A percentile compares a stretch with the other conserved stretches of the same genome.
phyloP scores from a whole-genome alignment of 176 grass and related monocot genomes.

The Hsuehochloa calcarea region DNA sequence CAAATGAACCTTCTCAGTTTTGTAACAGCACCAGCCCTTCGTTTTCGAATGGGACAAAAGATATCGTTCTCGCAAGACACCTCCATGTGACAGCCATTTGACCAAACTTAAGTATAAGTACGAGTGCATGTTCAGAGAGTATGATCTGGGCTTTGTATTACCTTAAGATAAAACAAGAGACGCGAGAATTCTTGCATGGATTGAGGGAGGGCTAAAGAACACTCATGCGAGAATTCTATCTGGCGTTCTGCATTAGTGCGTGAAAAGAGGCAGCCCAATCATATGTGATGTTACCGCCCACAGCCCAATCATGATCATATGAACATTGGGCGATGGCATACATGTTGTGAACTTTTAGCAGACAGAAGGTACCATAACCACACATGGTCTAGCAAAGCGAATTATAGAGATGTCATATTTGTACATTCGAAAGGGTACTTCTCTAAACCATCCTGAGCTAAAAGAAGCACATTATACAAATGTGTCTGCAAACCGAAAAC shows the following conservation, averaged over 20 bases:
- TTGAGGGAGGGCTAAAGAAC: not conserved
- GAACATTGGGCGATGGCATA: not conserved
- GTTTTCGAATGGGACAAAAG: slow-evolving; percentile 6
- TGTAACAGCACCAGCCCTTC: not conserved
- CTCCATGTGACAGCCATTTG: slow-evolving; percentile 22
- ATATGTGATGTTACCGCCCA: not conserved
- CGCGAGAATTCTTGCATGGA: not conserved
- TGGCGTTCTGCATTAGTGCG: not conserved
- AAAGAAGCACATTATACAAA: not conserved
- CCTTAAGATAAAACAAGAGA: not conserved
- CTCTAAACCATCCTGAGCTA: not conserved
- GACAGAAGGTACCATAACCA: not conserved
- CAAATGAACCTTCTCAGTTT: not conserved
- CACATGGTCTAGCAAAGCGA: not conserved
- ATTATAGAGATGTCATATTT: not conserved
- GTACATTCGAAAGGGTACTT: not conserved
- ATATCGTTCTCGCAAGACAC: slow-evolving; percentile 1
- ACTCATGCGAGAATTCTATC: not conserved
- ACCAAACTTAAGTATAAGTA: slow-evolving; percentile 3
- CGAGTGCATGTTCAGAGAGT: not conserved
- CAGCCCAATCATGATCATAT: not conserved
- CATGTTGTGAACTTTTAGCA: not conserved
- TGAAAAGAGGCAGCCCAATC: not conserved
- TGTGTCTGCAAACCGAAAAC: slow-evolving; percentile 11
- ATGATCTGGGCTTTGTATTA: not conserved